Conservation (phyloP, 2,329 filamentous ascomycete genomes). For the Penicillium polonicum region DNA sequence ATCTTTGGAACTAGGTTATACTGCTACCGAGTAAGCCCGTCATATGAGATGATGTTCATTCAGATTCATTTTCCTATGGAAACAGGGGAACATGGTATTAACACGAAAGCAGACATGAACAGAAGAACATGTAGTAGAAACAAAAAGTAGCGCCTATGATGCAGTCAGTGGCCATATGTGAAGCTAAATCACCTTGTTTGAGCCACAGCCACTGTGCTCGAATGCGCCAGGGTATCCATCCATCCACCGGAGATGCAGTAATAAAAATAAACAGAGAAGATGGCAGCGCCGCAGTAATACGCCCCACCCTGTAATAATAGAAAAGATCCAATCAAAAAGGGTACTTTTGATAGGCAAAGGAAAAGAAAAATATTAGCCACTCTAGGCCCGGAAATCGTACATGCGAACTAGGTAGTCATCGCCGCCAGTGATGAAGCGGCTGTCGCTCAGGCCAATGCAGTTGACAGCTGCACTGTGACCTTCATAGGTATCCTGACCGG, state of each 20-base stretch:
- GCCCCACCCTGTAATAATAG: not conserved
- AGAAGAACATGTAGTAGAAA: not conserved
- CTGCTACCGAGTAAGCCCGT: no score
- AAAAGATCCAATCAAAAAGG: conserved; percentile 2
- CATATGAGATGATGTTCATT: no score
- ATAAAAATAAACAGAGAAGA: conserved; percentile 1
- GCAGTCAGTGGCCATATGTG: not conserved
- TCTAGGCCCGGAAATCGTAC: conserved; percentile 64
- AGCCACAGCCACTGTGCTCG: not conserved
- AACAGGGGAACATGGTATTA: not conserved
- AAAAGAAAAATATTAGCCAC: not conserved
- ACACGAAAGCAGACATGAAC: not conserved
- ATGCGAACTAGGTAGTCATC: conserved; percentile 90
- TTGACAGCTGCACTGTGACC: conserved; percentile 90
- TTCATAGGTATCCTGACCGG: conserved; percentile 87
- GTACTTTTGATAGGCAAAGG: conserved; percentile 1
- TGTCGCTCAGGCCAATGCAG: conserved; percentile 87
- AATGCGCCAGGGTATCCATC: conserved; percentile 25
- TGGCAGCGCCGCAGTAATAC: not conserved
- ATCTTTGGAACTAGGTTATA: no score
- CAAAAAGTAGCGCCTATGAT: conserved; percentile 5
- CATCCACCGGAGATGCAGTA: conserved; percentile 13
- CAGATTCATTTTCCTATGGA: not conserved
- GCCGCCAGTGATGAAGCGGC: conserved; percentile 82
- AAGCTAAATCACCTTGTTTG: not conserved